Conservation (phyloP, 2,329 filamentous ascomycete genomes). For the Alternaria dauci region DNA sequence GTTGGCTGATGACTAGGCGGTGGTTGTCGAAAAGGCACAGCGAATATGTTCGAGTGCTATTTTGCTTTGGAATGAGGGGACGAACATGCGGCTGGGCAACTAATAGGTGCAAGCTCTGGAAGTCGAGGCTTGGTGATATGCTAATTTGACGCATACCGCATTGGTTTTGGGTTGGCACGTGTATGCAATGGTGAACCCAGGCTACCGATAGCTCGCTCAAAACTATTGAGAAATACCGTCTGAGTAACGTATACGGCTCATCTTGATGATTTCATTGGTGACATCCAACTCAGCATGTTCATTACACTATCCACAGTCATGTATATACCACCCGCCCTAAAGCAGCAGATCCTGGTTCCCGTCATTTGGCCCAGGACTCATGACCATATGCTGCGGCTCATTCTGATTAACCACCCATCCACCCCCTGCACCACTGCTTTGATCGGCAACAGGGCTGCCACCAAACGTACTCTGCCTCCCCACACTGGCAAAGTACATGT, state of each 20-base stretch:
- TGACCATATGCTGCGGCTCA: conserved; percentile 41
- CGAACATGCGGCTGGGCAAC: not conserved
- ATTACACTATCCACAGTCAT: conserved; percentile 7
- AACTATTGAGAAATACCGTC: not conserved
- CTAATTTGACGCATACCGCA: not conserved
- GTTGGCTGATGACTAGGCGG: conserved; percentile 49
- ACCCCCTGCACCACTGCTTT: conserved; percentile 32
- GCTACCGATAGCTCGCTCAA: not conserved
- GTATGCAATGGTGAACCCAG: not conserved
- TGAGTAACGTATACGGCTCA: not conserved
- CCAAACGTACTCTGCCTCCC: conserved; percentile 49
- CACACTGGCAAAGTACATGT: conserved; percentile 82
- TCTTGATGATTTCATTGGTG: not conserved
- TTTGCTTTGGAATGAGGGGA: not conserved
- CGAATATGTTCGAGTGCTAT: not conserved
- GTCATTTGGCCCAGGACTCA: conserved; percentile 40
- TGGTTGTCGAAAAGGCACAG: not conserved
- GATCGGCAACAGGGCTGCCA: conserved; percentile 44
- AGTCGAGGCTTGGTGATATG: not conserved
- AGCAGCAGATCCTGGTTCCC: conserved; percentile 45
- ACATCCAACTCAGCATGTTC: not conserved
- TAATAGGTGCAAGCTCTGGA: not conserved
- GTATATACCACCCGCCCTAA: conserved; percentile 8
- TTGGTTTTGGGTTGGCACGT: not conserved
- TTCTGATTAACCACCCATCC: conserved; percentile 51